Conservation (phyloP, 2,329 filamentous ascomycete species). For the Tothia fuscella region DNA sequence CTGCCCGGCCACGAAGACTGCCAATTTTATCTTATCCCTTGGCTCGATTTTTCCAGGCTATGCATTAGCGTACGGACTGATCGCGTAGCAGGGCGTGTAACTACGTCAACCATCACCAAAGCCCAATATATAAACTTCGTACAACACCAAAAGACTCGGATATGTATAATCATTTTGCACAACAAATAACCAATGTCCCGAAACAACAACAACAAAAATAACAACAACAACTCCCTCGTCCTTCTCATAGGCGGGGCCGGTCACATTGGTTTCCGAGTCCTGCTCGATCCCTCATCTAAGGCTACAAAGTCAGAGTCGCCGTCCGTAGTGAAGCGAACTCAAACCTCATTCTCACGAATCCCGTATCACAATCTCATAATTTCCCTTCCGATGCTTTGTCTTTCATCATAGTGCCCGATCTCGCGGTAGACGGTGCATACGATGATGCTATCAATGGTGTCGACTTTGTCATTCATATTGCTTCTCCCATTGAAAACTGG, state of each 20-base stretch:
- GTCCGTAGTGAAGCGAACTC: constrained; percentile 23
- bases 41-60: too few relatives aligned
- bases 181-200: too few relatives aligned
- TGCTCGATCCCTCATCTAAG: constrained; percentile 21
- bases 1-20: too few relatives aligned
- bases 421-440: constrained; percentile 26
- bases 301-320: constrained; percentile 27
- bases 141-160: too few relatives aligned
- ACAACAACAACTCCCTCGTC: too few relatives aligned
- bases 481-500: constrained; percentile 14
- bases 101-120: too few relatives aligned
- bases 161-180: too few relatives aligned
- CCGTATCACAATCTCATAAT: constrained; percentile 18
- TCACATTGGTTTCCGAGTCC: constrained; percentile 24
- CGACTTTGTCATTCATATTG: constrained; percentile 26
- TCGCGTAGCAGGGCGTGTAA: too few relatives aligned
- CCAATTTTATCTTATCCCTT: too few relatives aligned
- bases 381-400: constrained; percentile 3
- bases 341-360: constrained; percentile 17
- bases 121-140: too few relatives aligned
- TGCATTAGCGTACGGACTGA: too few relatives aligned
- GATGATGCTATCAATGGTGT: constrained; percentile 30
- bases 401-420: constrained; percentile 26
- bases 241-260: constrained; percentile 29
- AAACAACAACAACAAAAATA: too few relatives aligned